These are phyloP conservation scores for Stachybotrys chartarum DNA, from an alignment of 2,329 filamentous ascomycete genomes.

Conservation along the genomic window DNA sequence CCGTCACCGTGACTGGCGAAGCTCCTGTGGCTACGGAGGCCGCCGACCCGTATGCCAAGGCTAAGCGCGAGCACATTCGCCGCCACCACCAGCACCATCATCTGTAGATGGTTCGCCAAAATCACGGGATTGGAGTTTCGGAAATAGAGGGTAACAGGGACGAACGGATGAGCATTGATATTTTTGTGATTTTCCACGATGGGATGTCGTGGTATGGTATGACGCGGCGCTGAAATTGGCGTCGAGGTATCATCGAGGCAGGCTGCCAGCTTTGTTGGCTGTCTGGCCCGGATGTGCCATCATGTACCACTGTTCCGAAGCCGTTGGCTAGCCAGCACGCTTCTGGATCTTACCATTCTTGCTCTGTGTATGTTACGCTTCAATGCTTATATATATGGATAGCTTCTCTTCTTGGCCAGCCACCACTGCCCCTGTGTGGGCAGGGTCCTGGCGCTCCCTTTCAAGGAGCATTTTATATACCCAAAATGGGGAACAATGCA, in stretches of 20 bases:
- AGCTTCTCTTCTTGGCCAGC: neutral
- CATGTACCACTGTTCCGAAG: neutral
- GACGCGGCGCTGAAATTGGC: neutral
- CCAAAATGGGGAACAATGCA: neutral
- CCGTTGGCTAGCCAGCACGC: neutral
- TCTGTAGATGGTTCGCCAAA: slow-evolving; percentile 4
- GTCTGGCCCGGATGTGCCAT: neutral
- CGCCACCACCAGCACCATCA: slow-evolving; percentile 23
- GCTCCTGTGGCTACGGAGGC: slow-evolving; percentile 10
- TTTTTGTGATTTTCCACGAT: neutral
- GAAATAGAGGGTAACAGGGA: neutral
- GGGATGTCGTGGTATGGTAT: neutral
- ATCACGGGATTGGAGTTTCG: neutral
- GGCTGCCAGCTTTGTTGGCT: neutral
- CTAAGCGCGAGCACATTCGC: slow-evolving; percentile 27
- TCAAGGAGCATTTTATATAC: neutral
- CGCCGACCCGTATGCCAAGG: slow-evolving; percentile 15
- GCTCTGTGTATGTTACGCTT: neutral
- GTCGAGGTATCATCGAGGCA: neutral
- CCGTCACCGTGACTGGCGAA: slow-evolving; percentile 33
- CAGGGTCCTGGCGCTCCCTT: neutral
- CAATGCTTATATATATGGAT: neutral
- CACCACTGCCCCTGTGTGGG: neutral
- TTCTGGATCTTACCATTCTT: neutral
- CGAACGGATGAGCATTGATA: neutral